Evolutionary conservation across 768 basidiomycete species (phyloP).

Genomic region (Agrocybe chaxingu): DNA sequence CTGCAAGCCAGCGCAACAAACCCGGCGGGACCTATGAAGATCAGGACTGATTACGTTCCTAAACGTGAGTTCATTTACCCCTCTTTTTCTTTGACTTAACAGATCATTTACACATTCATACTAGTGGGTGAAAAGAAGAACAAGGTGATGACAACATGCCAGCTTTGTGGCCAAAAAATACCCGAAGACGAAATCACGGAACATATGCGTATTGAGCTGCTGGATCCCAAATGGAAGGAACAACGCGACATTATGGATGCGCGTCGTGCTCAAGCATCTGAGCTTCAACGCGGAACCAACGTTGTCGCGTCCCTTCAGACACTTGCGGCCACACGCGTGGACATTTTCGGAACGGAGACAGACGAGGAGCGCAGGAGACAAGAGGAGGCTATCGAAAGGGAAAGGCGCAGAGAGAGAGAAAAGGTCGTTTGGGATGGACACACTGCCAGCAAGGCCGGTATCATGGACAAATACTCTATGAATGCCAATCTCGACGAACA

Average conservation of each 20-base stretch:
- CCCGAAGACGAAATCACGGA: conserved; percentile 94
- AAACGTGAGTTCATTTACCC: conserved; percentile 58
- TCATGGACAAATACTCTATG: conserved; percentile 89
- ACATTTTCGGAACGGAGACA: conserved; percentile 93
- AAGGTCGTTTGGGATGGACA: conserved; percentile 99
- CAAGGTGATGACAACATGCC: conserved; percentile 81
- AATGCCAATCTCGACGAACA: conserved; percentile 97
- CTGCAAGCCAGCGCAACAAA: conserved; percentile 77
- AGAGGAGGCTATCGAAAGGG: conserved; percentile 84
- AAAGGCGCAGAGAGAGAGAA: conserved; percentile 83
- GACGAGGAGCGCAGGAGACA: conserved; percentile 87
- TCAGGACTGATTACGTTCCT: conserved; percentile 93
- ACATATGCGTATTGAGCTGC: conserved; percentile 96
- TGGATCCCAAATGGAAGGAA: conserved; percentile 98
- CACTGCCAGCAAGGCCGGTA: conserved; percentile 88
- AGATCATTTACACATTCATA: conserved; percentile 5
- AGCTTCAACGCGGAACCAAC: conserved; percentile 87
- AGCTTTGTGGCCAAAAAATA: conserved; percentile 94
- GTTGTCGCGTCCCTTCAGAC: conserved; percentile 91
- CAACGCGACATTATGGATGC: conserved; percentile 87
- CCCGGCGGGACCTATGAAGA: conserved; percentile 83
- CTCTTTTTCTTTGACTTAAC: conserved; percentile 1
- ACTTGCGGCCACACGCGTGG: conserved; percentile 92
- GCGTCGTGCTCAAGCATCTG: conserved; percentile 85
- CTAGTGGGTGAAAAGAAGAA: conserved; percentile 65